Base-by-base conservation (phyloP, 73 alveolate genomes). In the Symbiodinium natans region DNA sequence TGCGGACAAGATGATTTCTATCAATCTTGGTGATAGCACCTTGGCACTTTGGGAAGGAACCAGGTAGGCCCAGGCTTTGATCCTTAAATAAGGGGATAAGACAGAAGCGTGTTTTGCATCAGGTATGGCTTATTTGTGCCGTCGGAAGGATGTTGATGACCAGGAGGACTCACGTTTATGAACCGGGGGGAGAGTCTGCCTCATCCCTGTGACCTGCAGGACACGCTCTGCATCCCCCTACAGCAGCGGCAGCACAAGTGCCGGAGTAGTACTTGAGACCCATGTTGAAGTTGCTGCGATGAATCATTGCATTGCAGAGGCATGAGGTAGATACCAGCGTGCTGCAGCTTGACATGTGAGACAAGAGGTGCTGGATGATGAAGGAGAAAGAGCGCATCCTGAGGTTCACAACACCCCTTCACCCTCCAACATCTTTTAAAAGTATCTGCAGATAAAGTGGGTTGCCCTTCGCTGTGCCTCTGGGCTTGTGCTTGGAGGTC, bases 191-290 rank as follows among this genome's bases (percentile, higher is more conserved):
- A 6, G 59, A 9, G 59, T 46, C n/a, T n/a, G n/a, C n/a, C n/a
- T 46, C 59, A 46, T 46, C 59, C 59, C n/a, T 63, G 80, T 17
- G 27, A 63, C 33, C 36, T 11, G 19, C 40, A 74, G 84, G 84
- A 74, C 84, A 33, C 42, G 6, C 84, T 90, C 52, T 71, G 89
- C 40, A 90, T 90, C 8, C 97, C 97, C 33, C 19, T 90, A 80
- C 97, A 90, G 54, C 97, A 90, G 77, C 74, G 97, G 80, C 97
- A 90, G 54, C 97, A 90, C 97, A 90, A 90, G 97, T 29, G 41
- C 43, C 42, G 15, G 10, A n/a, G 82, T 36, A 0, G 71, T 29
- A 52, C n/a, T 52, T 52, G 71, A 9, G 71, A 52, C n/a, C 23
- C 71, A 52, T 15, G 31, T 8, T 4, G 71, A 52, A 29, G 23